These are phyloP conservation scores for Salicornia ramosissima DNA, from an alignment of 148 eudicot species.

Conservation along the genomic window DNA sequence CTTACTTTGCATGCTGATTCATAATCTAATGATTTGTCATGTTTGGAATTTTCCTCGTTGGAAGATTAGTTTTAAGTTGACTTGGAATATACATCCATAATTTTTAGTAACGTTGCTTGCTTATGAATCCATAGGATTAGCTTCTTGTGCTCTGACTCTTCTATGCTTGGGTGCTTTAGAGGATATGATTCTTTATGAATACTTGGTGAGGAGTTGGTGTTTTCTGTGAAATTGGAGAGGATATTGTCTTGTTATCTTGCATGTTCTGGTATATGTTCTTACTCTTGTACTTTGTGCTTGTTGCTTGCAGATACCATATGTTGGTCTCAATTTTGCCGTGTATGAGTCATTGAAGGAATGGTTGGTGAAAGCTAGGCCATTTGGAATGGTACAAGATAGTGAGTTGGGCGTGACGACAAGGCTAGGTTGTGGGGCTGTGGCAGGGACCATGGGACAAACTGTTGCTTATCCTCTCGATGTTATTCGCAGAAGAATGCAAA, in stretches of 20 bases:
- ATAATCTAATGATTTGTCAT: too few relatives aligned
- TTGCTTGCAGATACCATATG: constrained; percentile 70
- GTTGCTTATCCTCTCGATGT: constrained; percentile 97
- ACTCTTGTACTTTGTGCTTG: constrained; percentile 1
- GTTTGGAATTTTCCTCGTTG: too few relatives aligned
- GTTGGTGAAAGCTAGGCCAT: constrained; percentile 56
- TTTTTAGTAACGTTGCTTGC: too few relatives aligned
- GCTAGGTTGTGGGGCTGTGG: constrained; percentile 93
- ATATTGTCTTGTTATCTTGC: not conserved
- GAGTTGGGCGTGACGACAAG: constrained; percentile 77
- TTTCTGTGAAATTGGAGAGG: not conserved
- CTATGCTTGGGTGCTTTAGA: too few relatives aligned
- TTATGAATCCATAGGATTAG: too few relatives aligned
- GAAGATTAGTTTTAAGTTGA: too few relatives aligned
- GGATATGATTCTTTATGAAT: not conserved
- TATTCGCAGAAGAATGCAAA: constrained; percentile 90
- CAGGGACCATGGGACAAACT: constrained; percentile 90
- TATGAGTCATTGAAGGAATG: constrained; percentile 88
- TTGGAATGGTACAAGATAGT: constrained; percentile 58
- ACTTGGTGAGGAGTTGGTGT: too few relatives aligned
- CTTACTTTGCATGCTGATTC: too few relatives aligned
- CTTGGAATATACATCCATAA: too few relatives aligned
- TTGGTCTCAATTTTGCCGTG: constrained; percentile 92
- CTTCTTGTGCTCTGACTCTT: too few relatives aligned
- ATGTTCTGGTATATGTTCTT: not conserved